Evolutionary conservation across 148 eudicot genomes (phyloP).

Genomic region (Amaranthus cruentus): DNA sequence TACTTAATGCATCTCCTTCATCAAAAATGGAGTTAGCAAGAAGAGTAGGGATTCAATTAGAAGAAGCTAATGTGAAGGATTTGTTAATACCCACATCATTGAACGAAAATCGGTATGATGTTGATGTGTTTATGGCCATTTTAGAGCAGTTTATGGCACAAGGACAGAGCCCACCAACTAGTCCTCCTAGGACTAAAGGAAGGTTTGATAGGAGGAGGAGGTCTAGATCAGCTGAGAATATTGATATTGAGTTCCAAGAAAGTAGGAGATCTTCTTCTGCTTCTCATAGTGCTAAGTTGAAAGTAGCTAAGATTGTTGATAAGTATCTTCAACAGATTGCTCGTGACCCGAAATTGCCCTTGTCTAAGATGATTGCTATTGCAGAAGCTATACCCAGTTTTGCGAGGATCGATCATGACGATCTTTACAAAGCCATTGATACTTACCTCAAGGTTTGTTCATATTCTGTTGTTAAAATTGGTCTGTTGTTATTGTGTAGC

Average conservation of each 20-base stretch:
- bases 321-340: conserved; percentile 65
- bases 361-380: conserved; percentile 55
- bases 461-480: not conserved
- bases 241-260: conserved; percentile 57
- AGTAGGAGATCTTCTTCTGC: conserved; percentile 79
- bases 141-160: conserved; percentile 65
- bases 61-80: conserved; percentile 64
- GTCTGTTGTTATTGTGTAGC: not conserved
- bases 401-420: conserved; percentile 71
- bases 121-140: conserved; percentile 56
- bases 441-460: conserved; percentile 64
- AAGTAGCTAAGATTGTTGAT: conserved; percentile 77
- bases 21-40: conserved; percentile 66
- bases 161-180: conserved; percentile 63
- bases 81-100: conserved; percentile 42
- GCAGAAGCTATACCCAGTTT: conserved; percentile 69
- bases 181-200: conserved; percentile 53
- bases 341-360: conserved; percentile 46
- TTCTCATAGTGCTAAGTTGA: conserved; percentile 61
- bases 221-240: conserved; percentile 70
- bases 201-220: conserved; percentile 51
- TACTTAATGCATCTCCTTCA: conserved; percentile 48
- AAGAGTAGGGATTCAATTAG: conserved; percentile 60
- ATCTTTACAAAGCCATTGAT: conserved; percentile 81
- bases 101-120: conserved; percentile 46